Percentiles rank a stretch among this genome's conserved stretches.
phyloP scores from a whole-genome alignment of 2,329 filamentous ascomycete species.

The Penicillium aurantiogriseum region DNA sequence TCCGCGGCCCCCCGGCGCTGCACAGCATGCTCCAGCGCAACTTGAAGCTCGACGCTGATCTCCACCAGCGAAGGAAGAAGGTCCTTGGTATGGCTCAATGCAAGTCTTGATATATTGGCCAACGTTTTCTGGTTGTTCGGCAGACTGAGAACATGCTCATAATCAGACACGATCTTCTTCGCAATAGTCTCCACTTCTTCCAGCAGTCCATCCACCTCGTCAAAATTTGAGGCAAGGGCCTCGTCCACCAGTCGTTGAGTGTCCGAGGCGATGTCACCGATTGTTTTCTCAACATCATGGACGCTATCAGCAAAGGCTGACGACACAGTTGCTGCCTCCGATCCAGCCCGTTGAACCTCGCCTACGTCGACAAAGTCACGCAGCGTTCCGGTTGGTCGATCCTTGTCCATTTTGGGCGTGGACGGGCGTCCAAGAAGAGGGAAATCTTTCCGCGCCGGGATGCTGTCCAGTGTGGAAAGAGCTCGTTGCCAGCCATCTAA shows the following conservation, averaged over 20 bases:
- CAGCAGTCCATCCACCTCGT: slow-evolving; percentile 67
- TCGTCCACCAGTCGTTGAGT: slow-evolving; percentile 43
- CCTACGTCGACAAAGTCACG: slow-evolving; percentile 75
- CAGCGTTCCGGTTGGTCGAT: slow-evolving; percentile 57
- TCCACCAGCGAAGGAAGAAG: slow-evolving; percentile 61
- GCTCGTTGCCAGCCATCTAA: slow-evolving; percentile 46
- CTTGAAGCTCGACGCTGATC: slow-evolving; percentile 55
- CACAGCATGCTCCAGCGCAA: slow-evolving; percentile 50
- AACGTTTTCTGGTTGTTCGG: slow-evolving; percentile 64
- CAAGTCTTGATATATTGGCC: slow-evolving; percentile 62
- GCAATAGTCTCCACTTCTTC: slow-evolving; percentile 83
- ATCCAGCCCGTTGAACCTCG: slow-evolving; percentile 69
- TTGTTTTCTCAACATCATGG: slow-evolving; percentile 59
- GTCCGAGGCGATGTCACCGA: slow-evolving; percentile 59
- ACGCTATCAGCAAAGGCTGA: slow-evolving; percentile 61
- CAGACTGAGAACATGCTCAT: slow-evolving; percentile 71
- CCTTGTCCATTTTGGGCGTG: slow-evolving; percentile 44
- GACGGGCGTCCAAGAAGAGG: slow-evolving; percentile 41
- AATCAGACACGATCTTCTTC: slow-evolving; percentile 83
- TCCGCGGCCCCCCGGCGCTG: slow-evolving; percentile 68
- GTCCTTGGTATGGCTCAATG: slow-evolving; percentile 62
- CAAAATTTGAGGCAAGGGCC: slow-evolving; percentile 53
- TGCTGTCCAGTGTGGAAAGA: slow-evolving; percentile 38
- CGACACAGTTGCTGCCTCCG: slow-evolving; percentile 59
- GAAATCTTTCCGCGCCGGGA: slow-evolving; percentile 47